Evolutionary conservation across 2,329 filamentous ascomycete species (phyloP), one percentile per base, ranked within the genome.

Genomic region (Alternaria tenuissima): DNA sequence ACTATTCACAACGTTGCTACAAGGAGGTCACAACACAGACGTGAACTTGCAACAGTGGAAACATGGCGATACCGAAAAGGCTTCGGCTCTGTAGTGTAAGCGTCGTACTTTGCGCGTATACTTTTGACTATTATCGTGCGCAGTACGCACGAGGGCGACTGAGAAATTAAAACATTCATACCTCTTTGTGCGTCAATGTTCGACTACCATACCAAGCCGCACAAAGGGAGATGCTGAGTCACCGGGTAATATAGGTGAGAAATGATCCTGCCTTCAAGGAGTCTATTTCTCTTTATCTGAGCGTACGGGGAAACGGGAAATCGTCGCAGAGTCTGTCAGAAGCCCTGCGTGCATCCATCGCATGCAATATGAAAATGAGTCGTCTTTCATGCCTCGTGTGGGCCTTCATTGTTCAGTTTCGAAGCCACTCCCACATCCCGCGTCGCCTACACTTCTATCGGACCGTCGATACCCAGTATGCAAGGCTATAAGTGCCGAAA

Each of bases 331-430:
- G 32, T 12, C 14, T 38, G 20, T 49, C 32, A 38, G 46, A 11
- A 49, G 30, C 46, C 20, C 32, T 49, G 32, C 14, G 46, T 49
- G 20, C 20, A 49, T 26, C 20, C n/a, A 26, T 36, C 30, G 5
- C 32, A 7, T 7, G 20, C 46, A 38, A 49, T 12, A 22, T 38
- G 46, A 49, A 22, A 49, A 22, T 16, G 46, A 49, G 46, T 49
- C 46, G 43, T 38, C 52, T 46, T 55, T 38, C 52, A n/a, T 36
- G 46, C 46, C 46, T 38, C 5, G 46, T 49, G 46, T 49, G 46
- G 46, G 46, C 30, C 46, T 14, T 36, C 18, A 38, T 16, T 36
- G 32, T 20, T 39, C 36, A 32, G 43, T 18, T 11, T 55, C 18
- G 18, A 46, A 34, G 26, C 12, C 39, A 14, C 38, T 43, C n/a